Percentiles rank a stretch among this genome's conserved stretches.
These are phyloP conservation scores for Earliella scabrosa DNA, from an alignment of 1,284 basidiomycete genomes.

Conservation along the genomic window DNA sequence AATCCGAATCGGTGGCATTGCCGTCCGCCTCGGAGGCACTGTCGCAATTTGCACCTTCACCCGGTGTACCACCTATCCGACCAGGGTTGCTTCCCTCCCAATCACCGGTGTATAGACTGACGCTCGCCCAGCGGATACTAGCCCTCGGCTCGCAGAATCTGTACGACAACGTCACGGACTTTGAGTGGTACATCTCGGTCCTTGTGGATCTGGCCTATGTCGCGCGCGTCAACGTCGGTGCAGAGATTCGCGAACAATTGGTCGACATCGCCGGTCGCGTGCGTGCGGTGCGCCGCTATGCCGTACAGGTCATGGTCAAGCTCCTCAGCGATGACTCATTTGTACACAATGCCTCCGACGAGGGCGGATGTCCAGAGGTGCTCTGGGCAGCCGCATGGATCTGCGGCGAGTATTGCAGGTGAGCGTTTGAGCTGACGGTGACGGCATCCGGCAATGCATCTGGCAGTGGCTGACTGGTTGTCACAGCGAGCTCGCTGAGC, in stretches of 20 bases:
- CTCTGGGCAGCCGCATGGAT: conserved; percentile 95
- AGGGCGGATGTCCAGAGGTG: conserved; percentile 77
- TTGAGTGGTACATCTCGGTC: conserved; percentile 97
- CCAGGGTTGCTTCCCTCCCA: conserved; percentile 56
- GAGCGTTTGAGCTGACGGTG: too few relatives aligned
- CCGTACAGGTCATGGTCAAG: conserved; percentile 82
- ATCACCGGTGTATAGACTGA: conserved; percentile 82
- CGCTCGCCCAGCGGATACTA: conserved; percentile 83
- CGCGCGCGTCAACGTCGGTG: conserved; percentile 77
- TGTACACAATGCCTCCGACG: conserved; percentile 60
- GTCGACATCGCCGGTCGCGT: conserved; percentile 90
- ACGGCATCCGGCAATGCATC: neutral
- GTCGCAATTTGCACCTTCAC: conserved; percentile 49
- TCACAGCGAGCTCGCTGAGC: conserved; percentile 68
- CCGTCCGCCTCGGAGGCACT: conserved; percentile 69
- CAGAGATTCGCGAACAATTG: conserved; percentile 79
- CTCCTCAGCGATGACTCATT: conserved; percentile 81
- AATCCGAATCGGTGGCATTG: conserved; percentile 54
- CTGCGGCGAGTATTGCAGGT: conserved; percentile 91
- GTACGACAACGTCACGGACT: conserved; percentile 89
- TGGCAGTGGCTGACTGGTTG: neutral
- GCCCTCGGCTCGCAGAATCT: conserved; percentile 81
- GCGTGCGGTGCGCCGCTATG: conserved; percentile 73
- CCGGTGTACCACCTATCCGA: conserved; percentile 38
- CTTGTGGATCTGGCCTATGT: conserved; percentile 90